Base-by-base conservation (phyloP, 2,329 filamentous ascomycete species). In the Cytospora paraplurivora region DNA sequence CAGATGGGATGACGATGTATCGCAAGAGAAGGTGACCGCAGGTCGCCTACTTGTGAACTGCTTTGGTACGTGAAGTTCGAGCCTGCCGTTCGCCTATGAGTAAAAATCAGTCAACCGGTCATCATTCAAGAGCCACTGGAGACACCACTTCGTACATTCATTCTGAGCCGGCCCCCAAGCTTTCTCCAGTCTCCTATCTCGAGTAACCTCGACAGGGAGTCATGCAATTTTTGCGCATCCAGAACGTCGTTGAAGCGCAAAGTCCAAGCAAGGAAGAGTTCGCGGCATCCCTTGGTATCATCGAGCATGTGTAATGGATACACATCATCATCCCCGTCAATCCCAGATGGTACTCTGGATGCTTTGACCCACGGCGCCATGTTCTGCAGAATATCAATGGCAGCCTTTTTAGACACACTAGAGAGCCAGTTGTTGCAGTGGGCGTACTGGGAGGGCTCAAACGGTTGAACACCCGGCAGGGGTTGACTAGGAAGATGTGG, bases 111-210 rank as follows among this genome's bases (percentile, higher is more conserved):
- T 47, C 4, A 47, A 19, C 8, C 7, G 7, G 8, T 10, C n/a
- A 19, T 47, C 44, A 47, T 4, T 47, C 44, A n/a, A 47, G 8
- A 10, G 21, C 27, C 27, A 27, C 27, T 27, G n/a, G 11, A 3
- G 41, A 2, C 8, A 10, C 4, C 7, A 32, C 7, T 13, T 56
- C 37, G 52, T 19, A 79, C 79, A 65, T 76, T 79, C 44, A 71
- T 59, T 35, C 79, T 71, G 34, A 82, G 50, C 19, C 80, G 73
- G n/a, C 75, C 80, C 0, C 80, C 79, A 2, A 82, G 67, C 66
- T 80, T 79, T 33, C 73, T 73, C 80, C 80, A 82, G 41, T 76
- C 76, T 7, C 74, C 76, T 27, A 74, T 73, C 34, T 75, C 72
- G 5, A 81, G 65, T n/a, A 82, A 67, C 33, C 70, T 71, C 21